Conservation (phyloP, 768 basidiomycete species). For the Mycena chlorophos region DNA sequence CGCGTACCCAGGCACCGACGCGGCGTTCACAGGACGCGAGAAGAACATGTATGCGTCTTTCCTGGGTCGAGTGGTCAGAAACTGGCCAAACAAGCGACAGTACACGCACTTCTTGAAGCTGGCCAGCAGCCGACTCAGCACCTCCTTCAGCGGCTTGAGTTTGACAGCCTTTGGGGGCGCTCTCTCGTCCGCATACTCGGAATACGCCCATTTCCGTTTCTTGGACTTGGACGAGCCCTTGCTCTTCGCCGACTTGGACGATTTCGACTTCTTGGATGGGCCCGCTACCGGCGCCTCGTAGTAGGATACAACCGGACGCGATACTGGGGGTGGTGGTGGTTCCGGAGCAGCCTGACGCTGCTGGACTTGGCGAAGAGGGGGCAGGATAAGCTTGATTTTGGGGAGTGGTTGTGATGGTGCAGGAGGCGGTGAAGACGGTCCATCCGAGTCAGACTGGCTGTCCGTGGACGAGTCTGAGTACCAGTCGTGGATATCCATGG, state of each 20-base stretch:
- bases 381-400: background rate
- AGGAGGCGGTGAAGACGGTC: background rate
- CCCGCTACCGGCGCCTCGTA: background rate
- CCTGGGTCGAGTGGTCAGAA: constrained; percentile 41
- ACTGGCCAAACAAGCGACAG: background rate
- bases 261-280: constrained; percentile 1
- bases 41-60: constrained; percentile 89
- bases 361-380: background rate
- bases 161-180: constrained; percentile 57
- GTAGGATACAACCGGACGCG: too few species aligned
- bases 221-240: constrained; percentile 20
- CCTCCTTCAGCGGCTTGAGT: constrained; percentile 78
- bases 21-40: constrained; percentile 61
- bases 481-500: background rate
- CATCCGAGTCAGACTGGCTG: background rate
- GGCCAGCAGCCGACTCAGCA: constrained; percentile 60
- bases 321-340: background rate
- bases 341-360: background rate
- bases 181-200: constrained; percentile 38
- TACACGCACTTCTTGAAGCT: constrained; percentile 72
- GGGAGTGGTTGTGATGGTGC: background rate
- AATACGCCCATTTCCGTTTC: constrained; percentile 13
- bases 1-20: constrained; percentile 59
- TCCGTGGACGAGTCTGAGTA: background rate
- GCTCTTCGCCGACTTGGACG: constrained; percentile 13